These are phyloP conservation scores for Volvox africanus DNA, from an alignment of 139 green algal genomes.

Conservation along the genomic window DNA sequence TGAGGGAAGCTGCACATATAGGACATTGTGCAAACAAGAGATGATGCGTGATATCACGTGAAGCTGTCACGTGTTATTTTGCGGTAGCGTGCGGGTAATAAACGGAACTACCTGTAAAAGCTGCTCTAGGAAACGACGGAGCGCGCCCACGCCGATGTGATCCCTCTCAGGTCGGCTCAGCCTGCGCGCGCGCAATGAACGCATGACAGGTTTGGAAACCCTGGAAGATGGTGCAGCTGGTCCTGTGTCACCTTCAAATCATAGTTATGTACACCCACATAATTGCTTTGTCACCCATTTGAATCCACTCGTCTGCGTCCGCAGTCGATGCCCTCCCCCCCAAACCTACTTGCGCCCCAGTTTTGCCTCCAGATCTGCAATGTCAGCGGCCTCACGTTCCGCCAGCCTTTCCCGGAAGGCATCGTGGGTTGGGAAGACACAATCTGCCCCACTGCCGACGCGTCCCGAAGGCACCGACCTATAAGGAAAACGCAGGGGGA, in stretches of 20 bases:
- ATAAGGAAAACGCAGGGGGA: neutral
- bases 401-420: slow-evolving; percentile 89
- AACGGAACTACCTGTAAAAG: slow-evolving; percentile 78
- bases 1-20: too few species aligned
- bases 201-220: neutral
- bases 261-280: too few species aligned
- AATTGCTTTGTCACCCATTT: too few species aligned
- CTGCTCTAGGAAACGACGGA: slow-evolving; percentile 93
- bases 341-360: slow-evolving; percentile 70
- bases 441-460: slow-evolving; percentile 84
- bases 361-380: slow-evolving; percentile 76
- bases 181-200: neutral
- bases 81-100: too few species aligned
- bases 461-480: slow-evolving; percentile 92
- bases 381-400: slow-evolving; percentile 82
- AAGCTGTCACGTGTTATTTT: too few species aligned
- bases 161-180: slow-evolving; percentile 68
- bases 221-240: too few species aligned
- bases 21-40: too few species aligned
- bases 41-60: too few species aligned
- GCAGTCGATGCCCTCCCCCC: neutral
- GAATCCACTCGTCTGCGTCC: too few species aligned
- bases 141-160: slow-evolving; percentile 87
- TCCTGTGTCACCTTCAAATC: too few species aligned
- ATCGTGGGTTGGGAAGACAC: slow-evolving; percentile 90